Evolutionary conservation across 2,329 filamentous ascomycete species (phyloP), one percentile per base, ranked within the genome.

Genomic region (Seiridium cupressi): DNA sequence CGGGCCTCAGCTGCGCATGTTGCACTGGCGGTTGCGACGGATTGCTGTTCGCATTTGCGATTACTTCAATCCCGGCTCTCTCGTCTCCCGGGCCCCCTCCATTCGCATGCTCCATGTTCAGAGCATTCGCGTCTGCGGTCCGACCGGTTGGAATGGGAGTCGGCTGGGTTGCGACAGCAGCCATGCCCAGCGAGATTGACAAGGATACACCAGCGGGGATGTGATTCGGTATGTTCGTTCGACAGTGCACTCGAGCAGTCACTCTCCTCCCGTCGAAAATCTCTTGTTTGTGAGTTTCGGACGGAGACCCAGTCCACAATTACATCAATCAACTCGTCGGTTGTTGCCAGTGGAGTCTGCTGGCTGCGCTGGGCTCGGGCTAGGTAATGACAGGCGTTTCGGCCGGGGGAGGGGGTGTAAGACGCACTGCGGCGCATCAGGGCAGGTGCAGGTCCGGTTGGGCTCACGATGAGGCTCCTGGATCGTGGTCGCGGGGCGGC

Each of bases 1-100:
- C 76, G 61, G 81, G 71, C 51, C 74, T 72, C 44, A 82, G 69
- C 61, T 72, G 70, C 64, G 73, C 68, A 54, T 70, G 67, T 36
- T 58, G 55, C 36, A 58, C 34, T 63, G 72, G 70, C 51, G 69
- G 68, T 61, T 68, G 69, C 57, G 70, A 65, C 60, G 65, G 64
- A 40, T 66, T 55, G 54, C 51, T 54, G 32, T 44, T 35, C 44
- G 44, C 38, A 36, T 55, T 38, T 53, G 46, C 44, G 34, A 40
- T 60, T 34, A n/a, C 58, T 35, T 40, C 51, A n/a, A 38, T 31
- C 48, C 55, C 55, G 42, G 47, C 59, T 26, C 18, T n/a, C 44
- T 46, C 38, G 18, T 49, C 18, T 6, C 26, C 13, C 31, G 48
- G 18, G 57, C 61, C 26, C 60, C 61, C 48, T 51, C 55, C 47